phyloP scores from a whole-genome alignment of 164 flowering plant species.

The Brasenia schreberi region DNA sequence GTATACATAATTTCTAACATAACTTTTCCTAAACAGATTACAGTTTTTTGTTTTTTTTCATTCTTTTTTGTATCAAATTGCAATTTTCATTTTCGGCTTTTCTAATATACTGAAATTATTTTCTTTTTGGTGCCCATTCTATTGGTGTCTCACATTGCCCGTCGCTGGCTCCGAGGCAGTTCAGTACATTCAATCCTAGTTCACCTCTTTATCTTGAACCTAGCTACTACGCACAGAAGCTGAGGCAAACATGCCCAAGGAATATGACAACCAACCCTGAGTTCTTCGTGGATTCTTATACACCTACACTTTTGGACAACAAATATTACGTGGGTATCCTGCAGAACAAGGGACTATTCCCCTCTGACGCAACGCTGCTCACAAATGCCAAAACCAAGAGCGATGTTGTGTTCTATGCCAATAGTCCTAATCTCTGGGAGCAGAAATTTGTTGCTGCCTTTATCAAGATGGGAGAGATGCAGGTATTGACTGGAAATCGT shows the following conservation, averaged over 20 bases:
- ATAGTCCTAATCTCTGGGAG: conserved; percentile 6
- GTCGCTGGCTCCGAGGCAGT: conserved; percentile 9
- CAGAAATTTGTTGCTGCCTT: conserved; percentile 19
- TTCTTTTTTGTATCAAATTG: not conserved
- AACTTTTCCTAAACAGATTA: not conserved
- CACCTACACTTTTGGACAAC: conserved; percentile 15
- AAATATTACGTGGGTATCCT: conserved; percentile 15
- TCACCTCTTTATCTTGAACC: conserved; percentile 14
- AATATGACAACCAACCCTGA: not conserved
- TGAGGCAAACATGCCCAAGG: conserved; percentile 11
- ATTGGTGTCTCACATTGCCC: conserved; percentile 20
- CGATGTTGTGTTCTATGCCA: conserved; percentile 8
- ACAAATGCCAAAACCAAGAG: conserved; percentile 11
- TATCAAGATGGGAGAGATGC: conserved; percentile 24
- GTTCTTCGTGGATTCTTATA: conserved; percentile 14
- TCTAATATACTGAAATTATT: not conserved
- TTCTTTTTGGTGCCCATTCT: conserved; percentile 16
- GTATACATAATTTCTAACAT: not conserved
- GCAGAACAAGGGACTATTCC: conserved; percentile 20
- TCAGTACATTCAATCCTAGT: conserved; percentile 13
- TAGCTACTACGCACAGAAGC: conserved; percentile 3
- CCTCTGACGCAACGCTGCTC: conserved; percentile 20
- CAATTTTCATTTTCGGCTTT: too few species aligned
- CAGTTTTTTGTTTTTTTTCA: not conserved
- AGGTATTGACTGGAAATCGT: conserved; percentile 15